These are phyloP conservation scores for Beauveria brongniartii DNA, from an alignment of 2,329 filamentous ascomycete species.

Conservation along the genomic window DNA sequence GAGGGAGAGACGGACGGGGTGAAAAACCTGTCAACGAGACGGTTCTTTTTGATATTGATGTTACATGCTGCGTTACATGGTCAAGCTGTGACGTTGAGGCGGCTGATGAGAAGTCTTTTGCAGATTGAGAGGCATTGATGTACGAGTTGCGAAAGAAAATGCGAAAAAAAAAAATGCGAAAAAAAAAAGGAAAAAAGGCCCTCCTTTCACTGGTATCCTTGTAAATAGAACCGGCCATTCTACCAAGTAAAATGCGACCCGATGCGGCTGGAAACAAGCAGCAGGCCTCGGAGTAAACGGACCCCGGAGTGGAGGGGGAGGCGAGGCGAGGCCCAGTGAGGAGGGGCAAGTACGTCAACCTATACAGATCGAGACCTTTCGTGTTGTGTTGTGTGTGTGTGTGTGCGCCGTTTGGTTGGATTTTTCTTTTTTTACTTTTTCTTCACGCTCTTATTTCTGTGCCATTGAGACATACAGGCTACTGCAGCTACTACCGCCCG, in stretches of 20 bases:
- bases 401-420: not conserved
- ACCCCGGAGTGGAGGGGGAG: not conserved
- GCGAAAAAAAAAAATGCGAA: too few species aligned
- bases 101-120: not conserved
- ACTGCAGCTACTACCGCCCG: not conserved
- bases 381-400: not conserved
- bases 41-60: not conserved
- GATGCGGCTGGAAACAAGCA: not conserved
- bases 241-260: too few species aligned
- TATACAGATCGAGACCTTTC: slow-evolving; percentile 1
- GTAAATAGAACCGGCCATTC: not conserved
- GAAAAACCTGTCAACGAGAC: not conserved
- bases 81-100: not conserved
- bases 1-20: not conserved
- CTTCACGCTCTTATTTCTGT: not conserved
- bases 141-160: too few species aligned
- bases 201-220: too few species aligned
- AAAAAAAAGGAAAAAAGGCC: too few species aligned
- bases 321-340: not conserved
- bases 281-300: not conserved
- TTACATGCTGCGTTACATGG: not conserved
- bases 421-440: not conserved
- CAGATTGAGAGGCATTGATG: too few species aligned
- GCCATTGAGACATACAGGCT: not conserved
- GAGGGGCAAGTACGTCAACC: slow-evolving; percentile 4